Conservation (phyloP, 2,329 filamentous ascomycete genomes). For the Xylariomycetidae sp. region DNA sequence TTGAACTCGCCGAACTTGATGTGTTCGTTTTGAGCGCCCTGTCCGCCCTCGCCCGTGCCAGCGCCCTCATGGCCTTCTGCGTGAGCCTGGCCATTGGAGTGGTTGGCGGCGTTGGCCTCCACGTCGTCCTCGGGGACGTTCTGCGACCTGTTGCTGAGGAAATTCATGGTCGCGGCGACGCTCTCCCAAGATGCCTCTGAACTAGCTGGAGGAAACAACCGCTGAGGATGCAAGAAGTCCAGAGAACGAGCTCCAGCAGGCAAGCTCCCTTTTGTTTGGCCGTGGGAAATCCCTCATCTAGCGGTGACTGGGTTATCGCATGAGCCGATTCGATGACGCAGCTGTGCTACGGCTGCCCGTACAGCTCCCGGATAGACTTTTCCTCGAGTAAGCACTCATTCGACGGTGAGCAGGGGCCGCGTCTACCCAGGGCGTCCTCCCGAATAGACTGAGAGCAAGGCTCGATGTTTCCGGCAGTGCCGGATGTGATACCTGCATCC, state of each 20-base stretch:
- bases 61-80: background rate
- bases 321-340: conserved; percentile 6
- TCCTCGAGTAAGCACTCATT: background rate
- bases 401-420: background rate
- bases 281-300: background rate
- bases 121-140: conserved; percentile 16
- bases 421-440: too few species aligned
- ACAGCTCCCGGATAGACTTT: conserved; percentile 4
- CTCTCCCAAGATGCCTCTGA: conserved; percentile 1
- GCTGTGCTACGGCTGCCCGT: background rate
- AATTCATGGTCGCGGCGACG: conserved; percentile 13
- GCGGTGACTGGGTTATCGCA: background rate
- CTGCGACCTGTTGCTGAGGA: conserved; percentile 11
- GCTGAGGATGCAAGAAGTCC: too few species aligned
- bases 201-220: too few species aligned
- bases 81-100: conserved; percentile 6
- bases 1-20: conserved; percentile 19
- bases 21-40: too few species aligned
- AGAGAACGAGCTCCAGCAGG: too few species aligned
- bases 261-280: background rate
- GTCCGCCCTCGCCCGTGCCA: conserved; percentile 5
- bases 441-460: too few species aligned
- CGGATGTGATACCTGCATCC: too few species aligned
- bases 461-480: too few species aligned
- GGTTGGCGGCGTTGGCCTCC: conserved; percentile 18